Evolutionary conservation across 2,329 filamentous ascomycete species (phyloP), one percentile per base, ranked within the genome.

Genomic region (Nothopassalora personata): DNA sequence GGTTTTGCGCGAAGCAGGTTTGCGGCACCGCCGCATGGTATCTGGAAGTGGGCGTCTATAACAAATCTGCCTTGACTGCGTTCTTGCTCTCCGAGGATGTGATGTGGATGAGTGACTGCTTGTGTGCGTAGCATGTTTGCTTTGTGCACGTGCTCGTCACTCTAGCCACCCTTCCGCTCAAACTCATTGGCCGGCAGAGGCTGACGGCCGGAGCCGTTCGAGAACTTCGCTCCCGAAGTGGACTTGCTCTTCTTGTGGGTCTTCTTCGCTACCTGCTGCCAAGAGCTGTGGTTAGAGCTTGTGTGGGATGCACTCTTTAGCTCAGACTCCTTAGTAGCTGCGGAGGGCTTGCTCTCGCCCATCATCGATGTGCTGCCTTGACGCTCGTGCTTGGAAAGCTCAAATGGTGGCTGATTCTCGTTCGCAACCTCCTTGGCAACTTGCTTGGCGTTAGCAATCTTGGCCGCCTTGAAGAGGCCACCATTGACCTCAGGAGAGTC

Each of bases 91-190:
- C 39, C 5, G 5, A 43, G 39, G 13, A n/a, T 7, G 7, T 43
- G 13, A 43, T 43, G 8, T 43, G 13, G 18, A 18, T 4, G 39
- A 43, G 13, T 15, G 15, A n/a, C 39, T n/a, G 5, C 39, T n/a
- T n/a, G 2, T 43, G 1, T 7, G 18, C 39, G 18, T n/a, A 46
- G 19, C 19, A 9, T 49, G 18, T 11, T 8, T 30, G 19, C 2
- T 9, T 8, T 13, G 18, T 49, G 46, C 19, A 31, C 27, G 49
- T 34, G 15, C 9, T 13, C 30, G 27, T 28, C 23, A n/a, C 23
- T n/a, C 60, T 62, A 68, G 52, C 78, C 78, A 11, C 78, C 78
- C 60, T 80, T 80, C 36, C 77, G 71, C 54, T 80, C 77, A 34
- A 72, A 71, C 49, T 75, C 72, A 63, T 77, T 78, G 1, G 68